These are phyloP conservation scores for Amanita fuliginea DNA, from an alignment of 768 basidiomycete genomes.

Conservation along the genomic window DNA sequence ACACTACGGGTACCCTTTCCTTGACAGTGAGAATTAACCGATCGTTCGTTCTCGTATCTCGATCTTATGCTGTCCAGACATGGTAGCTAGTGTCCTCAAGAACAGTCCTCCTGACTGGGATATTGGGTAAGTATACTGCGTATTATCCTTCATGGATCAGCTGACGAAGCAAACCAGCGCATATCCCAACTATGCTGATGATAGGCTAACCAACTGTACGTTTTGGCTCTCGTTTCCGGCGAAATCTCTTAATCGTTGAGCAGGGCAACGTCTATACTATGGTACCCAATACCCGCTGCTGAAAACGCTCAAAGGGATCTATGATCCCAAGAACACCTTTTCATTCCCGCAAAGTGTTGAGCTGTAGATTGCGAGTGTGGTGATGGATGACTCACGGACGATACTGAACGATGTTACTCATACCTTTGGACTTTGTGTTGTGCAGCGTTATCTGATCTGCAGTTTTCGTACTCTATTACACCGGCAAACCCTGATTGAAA, in stretches of 20 bases:
- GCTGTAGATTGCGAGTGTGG: neutral
- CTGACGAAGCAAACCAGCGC: conserved; percentile 12
- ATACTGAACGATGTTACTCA: too few relatives aligned
- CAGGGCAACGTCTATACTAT: conserved; percentile 24
- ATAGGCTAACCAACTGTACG: conserved; percentile 21
- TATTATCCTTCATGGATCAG: conserved; percentile 21
- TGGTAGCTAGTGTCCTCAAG: conserved; percentile 21
- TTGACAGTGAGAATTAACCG: conserved; percentile 19
- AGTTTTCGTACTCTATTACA: too few relatives aligned
- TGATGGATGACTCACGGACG: too few relatives aligned
- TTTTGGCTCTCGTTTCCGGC: neutral
- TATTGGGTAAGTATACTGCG: conserved; percentile 27
- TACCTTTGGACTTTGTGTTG: too few relatives aligned
- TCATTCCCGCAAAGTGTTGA: conserved; percentile 19
- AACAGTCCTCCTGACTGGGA: conserved; percentile 27
- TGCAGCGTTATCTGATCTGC: too few relatives aligned
- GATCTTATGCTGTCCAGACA: conserved; percentile 11
- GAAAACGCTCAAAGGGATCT: conserved; percentile 17
- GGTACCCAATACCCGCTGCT: conserved; percentile 20
- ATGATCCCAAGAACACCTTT: conserved; percentile 27
- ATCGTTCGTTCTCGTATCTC: neutral
- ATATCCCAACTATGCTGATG: conserved; percentile 31
- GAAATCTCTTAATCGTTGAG: neutral
- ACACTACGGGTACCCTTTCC: conserved; percentile 26
- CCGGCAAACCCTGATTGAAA: too few relatives aligned